Evolutionary conservation across 2,329 filamentous ascomycete species (phyloP), one percentile per base, ranked within the genome.

Genomic region (Aspergillus texensis): DNA sequence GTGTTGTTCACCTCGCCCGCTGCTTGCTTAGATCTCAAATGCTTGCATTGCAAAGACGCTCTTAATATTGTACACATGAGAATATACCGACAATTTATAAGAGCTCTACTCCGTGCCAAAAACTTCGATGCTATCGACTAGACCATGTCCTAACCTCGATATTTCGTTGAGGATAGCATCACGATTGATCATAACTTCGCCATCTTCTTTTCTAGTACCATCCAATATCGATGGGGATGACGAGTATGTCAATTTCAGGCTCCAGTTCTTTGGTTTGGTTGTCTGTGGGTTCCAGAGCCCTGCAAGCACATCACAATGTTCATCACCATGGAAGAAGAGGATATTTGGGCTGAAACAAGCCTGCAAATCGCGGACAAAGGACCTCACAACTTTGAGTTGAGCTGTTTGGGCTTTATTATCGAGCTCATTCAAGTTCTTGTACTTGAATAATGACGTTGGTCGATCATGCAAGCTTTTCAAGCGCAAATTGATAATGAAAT

Each of bases 401-500:
- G 89, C 71, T 39, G 84, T 57, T 70, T 78, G 67, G 60, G 77
- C 74, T 50, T 75, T 72, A 4, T 83, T 11, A 78, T 77, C 65
- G 73, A 78, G 59, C 71, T 77, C 66, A n/a, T 90, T 87, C 39
- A 97, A 82, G 74, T 97, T 97, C 80, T 96, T 97, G 83, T 90
- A 97, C 34, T 64, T 79, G 67, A 64, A 75, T 68, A 63, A 74
- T n/a, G 62, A 71, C 45, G 78, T 72, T 62, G 74, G 43, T 76
- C 74, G 55, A 80, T 79, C 70, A 50, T 78, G 57, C 74, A 70
- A 78, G 62, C 86, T 74, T 57, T 85, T 88, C 36, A 83, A 68
- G 19, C 87, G 85, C 24, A 98, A 81, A 72, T 90, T 86, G 60
- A 99, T 82, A n/a, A 94, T 80, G 67, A 98, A 90, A 75, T 98